phyloP scores from a whole-genome alignment of 2,329 filamentous ascomycete species.

The Didymella lethalis region DNA sequence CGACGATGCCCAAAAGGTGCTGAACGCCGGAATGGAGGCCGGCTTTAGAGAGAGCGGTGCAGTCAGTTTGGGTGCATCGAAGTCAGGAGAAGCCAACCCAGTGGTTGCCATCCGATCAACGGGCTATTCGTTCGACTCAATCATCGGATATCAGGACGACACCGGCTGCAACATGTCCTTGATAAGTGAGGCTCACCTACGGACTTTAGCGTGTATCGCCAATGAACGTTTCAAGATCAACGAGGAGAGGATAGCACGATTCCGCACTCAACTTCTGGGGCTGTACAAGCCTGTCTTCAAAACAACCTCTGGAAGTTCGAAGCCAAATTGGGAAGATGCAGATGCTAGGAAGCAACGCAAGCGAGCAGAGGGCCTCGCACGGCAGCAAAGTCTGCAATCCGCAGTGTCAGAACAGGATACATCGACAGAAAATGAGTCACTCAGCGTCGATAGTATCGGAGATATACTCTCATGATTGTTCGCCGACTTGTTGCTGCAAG shows the following conservation, averaged over 20 bases:
- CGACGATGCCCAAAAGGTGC: conserved; percentile 75
- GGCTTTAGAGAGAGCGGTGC: conserved; percentile 93
- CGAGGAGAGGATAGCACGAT: conserved; percentile 70
- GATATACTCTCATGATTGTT: conserved; percentile 1
- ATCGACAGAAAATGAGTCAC: conserved; percentile 1
- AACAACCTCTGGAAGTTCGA: conserved; percentile 7
- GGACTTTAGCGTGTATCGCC: conserved; percentile 70
- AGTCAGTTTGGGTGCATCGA: conserved; percentile 64
- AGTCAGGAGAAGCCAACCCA: conserved; percentile 61
- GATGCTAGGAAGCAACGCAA: conserved; percentile 51
- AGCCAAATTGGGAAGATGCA: conserved; percentile 53
- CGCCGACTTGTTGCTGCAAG: neutral
- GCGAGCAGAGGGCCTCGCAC: conserved; percentile 58
- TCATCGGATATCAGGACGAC: conserved; percentile 68
- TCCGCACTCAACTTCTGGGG: conserved; percentile 62
- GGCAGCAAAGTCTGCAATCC: conserved; percentile 52
- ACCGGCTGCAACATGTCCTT: conserved; percentile 53
- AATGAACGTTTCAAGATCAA: conserved; percentile 80
- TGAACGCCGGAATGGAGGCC: conserved; percentile 77
- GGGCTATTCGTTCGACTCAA: conserved; percentile 80
- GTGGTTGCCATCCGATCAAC: conserved; percentile 87
- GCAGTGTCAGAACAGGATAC: neutral
- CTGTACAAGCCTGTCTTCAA: conserved; percentile 13
- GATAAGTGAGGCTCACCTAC: conserved; percentile 73
- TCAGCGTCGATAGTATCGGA: conserved; percentile 7